Conservation (phyloP, 805 yeast species). For the baker's yeast (Saccharomyces cerevisiae) region DNA sequence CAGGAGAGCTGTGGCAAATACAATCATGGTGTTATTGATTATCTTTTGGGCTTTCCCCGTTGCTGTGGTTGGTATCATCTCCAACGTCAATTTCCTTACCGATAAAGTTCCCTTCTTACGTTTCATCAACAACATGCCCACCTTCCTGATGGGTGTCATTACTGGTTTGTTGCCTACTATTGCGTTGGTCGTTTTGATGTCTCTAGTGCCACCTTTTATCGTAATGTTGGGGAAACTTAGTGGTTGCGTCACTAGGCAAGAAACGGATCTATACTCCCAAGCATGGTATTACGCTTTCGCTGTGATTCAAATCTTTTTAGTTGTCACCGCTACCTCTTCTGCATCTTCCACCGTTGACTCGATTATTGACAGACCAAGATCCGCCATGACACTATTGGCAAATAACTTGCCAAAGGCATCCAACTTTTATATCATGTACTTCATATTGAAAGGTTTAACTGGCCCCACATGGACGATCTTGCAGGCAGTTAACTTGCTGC, state of each 20-base stretch:
- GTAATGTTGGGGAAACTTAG: slow-evolving; percentile 65
- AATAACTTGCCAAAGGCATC: slow-evolving; percentile 79
- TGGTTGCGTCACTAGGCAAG: slow-evolving; percentile 65
- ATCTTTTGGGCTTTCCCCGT: slow-evolving; percentile 96
- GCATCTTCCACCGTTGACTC: slow-evolving; percentile 67
- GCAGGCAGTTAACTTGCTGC: slow-evolving; percentile 64
- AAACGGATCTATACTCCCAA: slow-evolving; percentile 75
- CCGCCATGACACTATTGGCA: slow-evolving; percentile 70
- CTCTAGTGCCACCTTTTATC: slow-evolving; percentile 77
- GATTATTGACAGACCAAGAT: slow-evolving; percentile 54
- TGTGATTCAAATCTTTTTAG: slow-evolving; percentile 81
- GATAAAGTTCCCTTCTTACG: slow-evolving; percentile 62
- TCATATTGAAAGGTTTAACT: slow-evolving; percentile 73
- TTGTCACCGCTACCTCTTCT: slow-evolving; percentile 75
- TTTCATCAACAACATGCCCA: slow-evolving; percentile 71
- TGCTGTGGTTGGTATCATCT: slow-evolving; percentile 91
- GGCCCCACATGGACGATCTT: slow-evolving; percentile 68
- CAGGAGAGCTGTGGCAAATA: slow-evolving; percentile 50
- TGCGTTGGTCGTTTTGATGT: slow-evolving; percentile 73
- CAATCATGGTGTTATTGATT: slow-evolving; percentile 57
- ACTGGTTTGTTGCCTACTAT: slow-evolving; percentile 85
- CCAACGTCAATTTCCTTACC: slow-evolving; percentile 73
- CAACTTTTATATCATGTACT: slow-evolving; percentile 79
- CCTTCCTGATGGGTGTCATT: slow-evolving; percentile 63
- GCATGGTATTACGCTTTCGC: slow-evolving; percentile 85